A percentile compares a stretch with the other conserved stretches of the same genome.
phyloP scores from a whole-genome alignment of 192 early-diverging fungal genomes.

The Coemansia sp. region DNA sequence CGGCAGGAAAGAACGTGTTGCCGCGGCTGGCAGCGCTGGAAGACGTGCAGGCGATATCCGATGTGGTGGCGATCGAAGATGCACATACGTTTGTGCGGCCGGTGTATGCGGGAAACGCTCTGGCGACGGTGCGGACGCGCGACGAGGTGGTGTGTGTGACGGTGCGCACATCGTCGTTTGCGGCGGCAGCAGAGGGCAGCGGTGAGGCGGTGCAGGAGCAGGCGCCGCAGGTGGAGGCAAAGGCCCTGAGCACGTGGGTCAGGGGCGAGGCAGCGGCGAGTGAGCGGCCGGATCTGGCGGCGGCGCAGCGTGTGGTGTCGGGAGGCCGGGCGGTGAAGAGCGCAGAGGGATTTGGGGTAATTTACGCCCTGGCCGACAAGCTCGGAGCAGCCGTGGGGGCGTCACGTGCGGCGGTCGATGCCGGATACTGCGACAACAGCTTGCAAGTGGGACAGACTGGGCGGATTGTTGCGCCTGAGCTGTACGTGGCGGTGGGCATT shows the following conservation, averaged over 20 bases:
- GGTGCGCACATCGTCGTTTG: slow-evolving; percentile 89
- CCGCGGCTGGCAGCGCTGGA: slow-evolving; percentile 91
- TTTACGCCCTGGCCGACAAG: slow-evolving; percentile 93
- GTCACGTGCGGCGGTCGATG: slow-evolving; percentile 96
- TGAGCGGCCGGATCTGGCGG: slow-evolving; percentile 90
- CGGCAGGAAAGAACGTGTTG: slow-evolving; percentile 92
- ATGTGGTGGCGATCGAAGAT: slow-evolving; percentile 76
- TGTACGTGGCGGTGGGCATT: slow-evolving; percentile 95
- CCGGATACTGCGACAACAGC: slow-evolving; percentile 94
- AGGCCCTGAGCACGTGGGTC: slow-evolving; percentile 72
- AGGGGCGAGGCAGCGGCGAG: slow-evolving; percentile 89
- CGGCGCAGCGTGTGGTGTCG: slow-evolving; percentile 85
- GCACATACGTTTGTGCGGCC: slow-evolving; percentile 92
- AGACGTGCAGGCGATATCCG: slow-evolving; percentile 89
- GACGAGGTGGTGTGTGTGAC: slow-evolving; percentile 80
- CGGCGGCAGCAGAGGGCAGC: slow-evolving; percentile 57
- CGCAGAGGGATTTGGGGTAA: slow-evolving; percentile 86
- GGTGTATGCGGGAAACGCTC: slow-evolving; percentile 97
- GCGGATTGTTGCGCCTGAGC: slow-evolving; percentile 95
- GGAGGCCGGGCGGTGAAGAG: slow-evolving; percentile 97
- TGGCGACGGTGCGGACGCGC: slow-evolving; percentile 91
- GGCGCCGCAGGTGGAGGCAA: slow-evolving; percentile 63
- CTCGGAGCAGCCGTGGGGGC: slow-evolving; percentile 93
- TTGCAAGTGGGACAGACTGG: slow-evolving; percentile 98
- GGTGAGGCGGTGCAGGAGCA: slow-evolving; percentile 64